A percentile compares a stretch with the other conserved stretches of the same genome.
Evolutionary conservation across 345 rosid genomes (phyloP).

Genomic region (Corchorus capsularis): DNA sequence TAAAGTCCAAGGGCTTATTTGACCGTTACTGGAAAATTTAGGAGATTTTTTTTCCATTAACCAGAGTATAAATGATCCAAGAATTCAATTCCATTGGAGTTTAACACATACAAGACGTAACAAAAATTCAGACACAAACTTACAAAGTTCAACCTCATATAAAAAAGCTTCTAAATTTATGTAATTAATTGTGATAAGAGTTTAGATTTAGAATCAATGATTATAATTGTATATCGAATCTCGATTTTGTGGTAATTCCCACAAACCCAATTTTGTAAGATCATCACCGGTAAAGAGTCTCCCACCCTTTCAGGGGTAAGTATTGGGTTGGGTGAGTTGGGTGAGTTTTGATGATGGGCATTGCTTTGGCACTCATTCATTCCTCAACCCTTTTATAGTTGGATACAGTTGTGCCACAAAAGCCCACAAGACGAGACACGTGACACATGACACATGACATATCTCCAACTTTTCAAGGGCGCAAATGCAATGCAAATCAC

Average conservation of each 20-base stretch:
- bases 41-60: too few species aligned
- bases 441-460: neutral
- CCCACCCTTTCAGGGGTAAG: neutral
- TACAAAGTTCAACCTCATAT: too few species aligned
- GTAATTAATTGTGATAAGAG: too few species aligned
- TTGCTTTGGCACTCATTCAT: neutral
- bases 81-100: too few species aligned
- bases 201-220: too few species aligned
- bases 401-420: slow-evolving; percentile 16
- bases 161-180: too few species aligned
- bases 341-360: neutral
- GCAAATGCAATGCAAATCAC: neutral
- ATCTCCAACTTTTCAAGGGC: slow-evolving; percentile 23
- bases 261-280: neutral
- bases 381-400: neutral
- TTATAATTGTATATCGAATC: too few species aligned
- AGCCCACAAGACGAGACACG: neutral
- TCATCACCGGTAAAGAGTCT: neutral
- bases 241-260: neutral
- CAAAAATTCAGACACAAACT: too few species aligned
- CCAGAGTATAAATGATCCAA: too few species aligned
- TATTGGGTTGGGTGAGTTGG: neutral
- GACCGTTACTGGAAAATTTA: too few species aligned
- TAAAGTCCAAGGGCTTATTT: too few species aligned
- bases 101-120: too few species aligned